A percentile compares a stretch with the other conserved stretches of the same genome.
Conservation (phyloP, 805 yeast species). For the Metschnikowia arizonensis region DNA sequence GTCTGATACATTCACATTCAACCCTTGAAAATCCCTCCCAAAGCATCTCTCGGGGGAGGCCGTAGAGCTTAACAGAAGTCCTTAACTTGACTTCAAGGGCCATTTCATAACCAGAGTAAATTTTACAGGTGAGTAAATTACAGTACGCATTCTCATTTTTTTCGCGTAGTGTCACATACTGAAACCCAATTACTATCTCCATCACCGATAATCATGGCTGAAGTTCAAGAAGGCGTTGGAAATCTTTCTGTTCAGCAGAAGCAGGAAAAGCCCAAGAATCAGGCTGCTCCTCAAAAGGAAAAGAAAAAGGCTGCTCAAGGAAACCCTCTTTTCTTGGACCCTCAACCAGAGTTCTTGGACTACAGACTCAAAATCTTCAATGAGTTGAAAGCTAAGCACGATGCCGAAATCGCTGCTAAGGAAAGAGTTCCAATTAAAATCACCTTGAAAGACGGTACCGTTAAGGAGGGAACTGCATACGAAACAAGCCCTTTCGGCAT, state of each 20-base stretch:
- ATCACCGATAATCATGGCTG: constrained; percentile 15
- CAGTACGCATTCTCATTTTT: constrained; percentile 5
- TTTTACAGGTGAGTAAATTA: constrained; percentile 4
- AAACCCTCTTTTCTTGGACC: constrained; percentile 51
- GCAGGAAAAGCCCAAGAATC: constrained; percentile 9
- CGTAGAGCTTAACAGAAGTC: background rate
- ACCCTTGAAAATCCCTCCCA: no score
- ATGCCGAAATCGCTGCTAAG: constrained; percentile 63
- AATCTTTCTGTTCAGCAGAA: constrained; percentile 17
- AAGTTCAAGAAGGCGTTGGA: constrained; percentile 18
- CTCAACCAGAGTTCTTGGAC: constrained; percentile 81
- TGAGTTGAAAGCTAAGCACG: constrained; percentile 70
- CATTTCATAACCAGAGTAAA: background rate
- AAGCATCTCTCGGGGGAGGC: no score
- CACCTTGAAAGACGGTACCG: constrained; percentile 82
- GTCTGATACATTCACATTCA: background rate
- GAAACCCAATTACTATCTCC: background rate
- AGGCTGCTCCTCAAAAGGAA: constrained; percentile 29
- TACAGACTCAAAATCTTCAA: constrained; percentile 77
- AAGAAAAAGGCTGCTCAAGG: constrained; percentile 41
- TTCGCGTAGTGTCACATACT: constrained; percentile 2
- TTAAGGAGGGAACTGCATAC: constrained; percentile 75
- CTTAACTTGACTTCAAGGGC: background rate
- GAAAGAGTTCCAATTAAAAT: constrained; percentile 60
- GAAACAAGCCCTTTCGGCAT: constrained; percentile 88